Evolutionary conservation across 1,139 yeast species (phyloP), one percentile per base, ranked within the genome.

Genomic region (Kazachstania sp.): DNA sequence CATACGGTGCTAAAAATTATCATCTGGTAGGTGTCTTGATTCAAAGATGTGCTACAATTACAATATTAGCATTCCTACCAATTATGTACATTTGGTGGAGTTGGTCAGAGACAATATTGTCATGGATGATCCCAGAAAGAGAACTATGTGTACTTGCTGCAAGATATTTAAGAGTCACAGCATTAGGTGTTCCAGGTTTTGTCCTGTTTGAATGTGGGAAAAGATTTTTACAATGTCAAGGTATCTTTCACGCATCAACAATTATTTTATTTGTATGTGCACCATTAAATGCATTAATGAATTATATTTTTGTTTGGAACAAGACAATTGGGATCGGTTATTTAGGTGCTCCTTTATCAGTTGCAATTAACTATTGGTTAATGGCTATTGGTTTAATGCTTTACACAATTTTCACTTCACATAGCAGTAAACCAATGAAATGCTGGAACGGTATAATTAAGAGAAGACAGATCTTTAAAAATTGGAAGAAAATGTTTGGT

Each of bases 171-270:
- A 64, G 68, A 47, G 66, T 79, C 3, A 69, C 82, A 16, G 67
- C 79, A 12, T 61, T 76, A 48, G 90, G 92, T 13, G 71, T 83
- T 16, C 92, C 92, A 0, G 90, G 86, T 0, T 83, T 77, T 59
- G 78, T 83, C 26, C 56, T 83, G 11, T 84, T 83, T 57, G 94
- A 84, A 64, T 81, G 81, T 56, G 76, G 80, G 39, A 84, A 84
- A 59, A 81, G 83, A 59, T 83, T 73, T 58, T 68, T 84, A 51
- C 92, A 84, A 63, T 79, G 87, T 41, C 94, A 83, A 66, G 88
- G 87, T 13, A 75, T 83, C 16, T 84, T 83, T 63, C 87, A 83
- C 62, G 90, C 90, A 1, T 81, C 88, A 8, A 83, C 90, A 1
- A 78, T 81, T 52, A 84, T 82, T 15, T 70, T 84, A 41, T 61